A percentile compares a stretch with the other conserved stretches of the same genome.
phyloP scores from a whole-genome alignment of 768 basidiomycete genomes.

The Tylopilus felleus region DNA sequence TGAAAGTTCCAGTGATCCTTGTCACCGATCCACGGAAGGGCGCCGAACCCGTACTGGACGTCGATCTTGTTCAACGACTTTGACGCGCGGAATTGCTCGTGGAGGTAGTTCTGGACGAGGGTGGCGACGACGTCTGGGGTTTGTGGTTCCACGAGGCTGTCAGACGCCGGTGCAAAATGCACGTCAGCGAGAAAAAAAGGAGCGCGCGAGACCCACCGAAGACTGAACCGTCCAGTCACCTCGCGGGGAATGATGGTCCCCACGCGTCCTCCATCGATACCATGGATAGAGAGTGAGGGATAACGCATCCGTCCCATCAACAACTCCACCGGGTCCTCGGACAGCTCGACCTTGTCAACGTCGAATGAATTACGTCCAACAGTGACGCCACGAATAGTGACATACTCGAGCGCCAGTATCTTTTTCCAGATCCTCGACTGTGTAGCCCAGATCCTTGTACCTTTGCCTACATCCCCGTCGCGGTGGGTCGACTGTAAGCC shows the following conservation, averaged over 20 bases:
- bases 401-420: slow-evolving; percentile 1
- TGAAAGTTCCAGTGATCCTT: slow-evolving; percentile 84
- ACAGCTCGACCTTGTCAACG: slow-evolving; percentile 1
- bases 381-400: neutral
- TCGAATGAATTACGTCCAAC: neutral
- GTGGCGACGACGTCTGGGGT: slow-evolving; percentile 64
- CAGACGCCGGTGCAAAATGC: no score
- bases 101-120: slow-evolving; percentile 63
- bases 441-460: neutral
- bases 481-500: neutral
- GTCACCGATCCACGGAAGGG: slow-evolving; percentile 82
- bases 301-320: slow-evolving; percentile 8
- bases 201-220: neutral
- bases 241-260: slow-evolving; percentile 1
- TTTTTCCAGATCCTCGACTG: neutral
- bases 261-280: neutral
- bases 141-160: slow-evolving; percentile 74
- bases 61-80: slow-evolving; percentile 60
- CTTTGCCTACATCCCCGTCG: neutral
- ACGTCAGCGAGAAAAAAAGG: neutral
- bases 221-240: neutral
- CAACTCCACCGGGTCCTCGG: neutral
- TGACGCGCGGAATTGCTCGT: slow-evolving; percentile 75
- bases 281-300: slow-evolving; percentile 5
- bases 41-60: slow-evolving; percentile 63